phyloP scores from a whole-genome alignment of 768 basidiomycete species.

The Rubroboletus satanas region DNA sequence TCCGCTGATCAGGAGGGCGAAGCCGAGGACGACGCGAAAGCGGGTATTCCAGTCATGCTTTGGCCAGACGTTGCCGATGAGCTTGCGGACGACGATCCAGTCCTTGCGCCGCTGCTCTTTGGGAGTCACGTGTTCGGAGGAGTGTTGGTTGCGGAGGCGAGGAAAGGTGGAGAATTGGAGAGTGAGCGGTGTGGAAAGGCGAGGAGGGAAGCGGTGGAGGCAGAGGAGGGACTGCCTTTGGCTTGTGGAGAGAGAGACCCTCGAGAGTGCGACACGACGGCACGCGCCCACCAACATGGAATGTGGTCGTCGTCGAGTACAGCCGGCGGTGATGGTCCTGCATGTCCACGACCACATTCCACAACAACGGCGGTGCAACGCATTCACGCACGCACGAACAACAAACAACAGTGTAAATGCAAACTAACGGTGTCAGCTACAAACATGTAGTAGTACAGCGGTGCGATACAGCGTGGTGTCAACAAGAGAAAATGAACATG shows the following conservation, averaged over 20 bases:
- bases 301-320: background rate
- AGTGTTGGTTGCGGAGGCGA: conserved; percentile 11
- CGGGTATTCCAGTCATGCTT: conserved; percentile 79
- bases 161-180: conserved; percentile 19
- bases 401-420: background rate
- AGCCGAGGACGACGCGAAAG: conserved; percentile 75
- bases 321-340: background rate
- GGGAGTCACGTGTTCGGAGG: conserved; percentile 11
- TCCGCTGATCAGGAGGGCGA: conserved; percentile 73
- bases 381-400: background rate
- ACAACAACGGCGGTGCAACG: no score
- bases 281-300: conserved; percentile 24
- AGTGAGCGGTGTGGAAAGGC: background rate
- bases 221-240: conserved; percentile 8
- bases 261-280: conserved; percentile 24
- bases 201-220: conserved; percentile 2
- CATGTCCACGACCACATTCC: no score
- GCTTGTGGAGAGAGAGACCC: background rate
- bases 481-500: background rate
- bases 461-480: conserved; percentile 11
- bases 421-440: conserved; percentile 11
- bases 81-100: conserved; percentile 78
- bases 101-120: conserved; percentile 68
- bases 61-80: conserved; percentile 94
- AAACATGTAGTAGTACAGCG: conserved; percentile 20